These are phyloP conservation scores for Uncinocarpus reesii DNA, from an alignment of 2,329 filamentous ascomycete genomes.

Conservation along the genomic window DNA sequence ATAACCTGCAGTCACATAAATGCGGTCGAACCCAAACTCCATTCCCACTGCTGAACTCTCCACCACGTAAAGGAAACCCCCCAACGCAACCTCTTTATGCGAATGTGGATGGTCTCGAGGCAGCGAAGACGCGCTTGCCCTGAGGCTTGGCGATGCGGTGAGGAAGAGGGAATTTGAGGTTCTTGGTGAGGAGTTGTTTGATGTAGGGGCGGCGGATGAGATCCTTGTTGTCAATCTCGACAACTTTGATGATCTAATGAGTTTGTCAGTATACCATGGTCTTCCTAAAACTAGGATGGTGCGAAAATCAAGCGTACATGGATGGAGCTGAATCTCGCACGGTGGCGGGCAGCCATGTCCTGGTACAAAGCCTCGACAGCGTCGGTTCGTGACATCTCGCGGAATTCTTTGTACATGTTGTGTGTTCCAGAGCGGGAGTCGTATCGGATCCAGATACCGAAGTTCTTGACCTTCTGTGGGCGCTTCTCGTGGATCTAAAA, in stretches of 20 bases:
- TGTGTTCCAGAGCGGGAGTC: slow-evolving; percentile 99
- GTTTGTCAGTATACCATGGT: slow-evolving; percentile 11
- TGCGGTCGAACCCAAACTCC: slow-evolving; percentile 10
- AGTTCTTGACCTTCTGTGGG: slow-evolving; percentile 99
- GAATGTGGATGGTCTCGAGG: slow-evolving; percentile 92
- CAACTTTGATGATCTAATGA: slow-evolving; percentile 84
- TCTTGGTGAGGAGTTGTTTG: slow-evolving; percentile 92
- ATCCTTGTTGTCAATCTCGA: slow-evolving; percentile 89
- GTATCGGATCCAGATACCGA: slow-evolving; percentile 99
- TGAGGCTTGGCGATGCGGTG: slow-evolving; percentile 79
- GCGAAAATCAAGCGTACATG: slow-evolving; percentile 59
- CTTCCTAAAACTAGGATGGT: not conserved
- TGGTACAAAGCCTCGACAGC: slow-evolving; percentile 96
- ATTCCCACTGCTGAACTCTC: slow-evolving; percentile 12
- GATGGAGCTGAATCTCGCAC: slow-evolving; percentile 93
- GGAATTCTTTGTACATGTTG: slow-evolving; percentile 99
- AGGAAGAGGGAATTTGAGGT: slow-evolving; percentile 95
- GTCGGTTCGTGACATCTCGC: slow-evolving; percentile 91
- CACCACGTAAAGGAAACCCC: slow-evolving; percentile 7
- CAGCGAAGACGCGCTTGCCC: slow-evolving; percentile 85
- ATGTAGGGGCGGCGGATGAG: slow-evolving; percentile 98
- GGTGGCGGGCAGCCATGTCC: slow-evolving; percentile 99
- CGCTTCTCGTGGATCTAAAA: slow-evolving; percentile 92
- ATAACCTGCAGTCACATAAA: slow-evolving; percentile 14
- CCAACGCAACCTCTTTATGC: slow-evolving; percentile 55